Percentiles rank a stretch among this genome's conserved stretches.
Conservation (phyloP, 345 rosid species). For the Pistacia atlantica region DNA sequence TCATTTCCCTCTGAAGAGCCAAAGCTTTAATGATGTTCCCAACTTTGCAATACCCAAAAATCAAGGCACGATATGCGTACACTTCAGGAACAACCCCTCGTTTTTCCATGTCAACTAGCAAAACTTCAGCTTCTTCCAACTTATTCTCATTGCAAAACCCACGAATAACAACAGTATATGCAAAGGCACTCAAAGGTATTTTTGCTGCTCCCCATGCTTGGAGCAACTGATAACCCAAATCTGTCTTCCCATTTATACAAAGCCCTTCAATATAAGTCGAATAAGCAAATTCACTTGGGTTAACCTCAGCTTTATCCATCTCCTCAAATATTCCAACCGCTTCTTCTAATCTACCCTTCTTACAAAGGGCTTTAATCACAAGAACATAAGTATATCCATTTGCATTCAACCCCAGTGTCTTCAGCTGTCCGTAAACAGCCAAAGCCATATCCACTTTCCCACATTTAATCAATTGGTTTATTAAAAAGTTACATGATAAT, state of each 20-base stretch:
- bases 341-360: conserved; percentile 50
- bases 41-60: conserved; percentile 47
- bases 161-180: conserved; percentile 46
- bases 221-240: conserved; percentile 45
- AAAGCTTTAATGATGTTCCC: conserved; percentile 50
- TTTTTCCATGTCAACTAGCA: conserved; percentile 50
- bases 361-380: conserved; percentile 66
- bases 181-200: conserved; percentile 38
- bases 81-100: conserved; percentile 49
- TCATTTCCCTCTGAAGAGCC: conserved; percentile 46
- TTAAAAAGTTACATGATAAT: conserved; percentile 56
- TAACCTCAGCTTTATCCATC: conserved; percentile 48
- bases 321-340: conserved; percentile 41
- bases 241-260: conserved; percentile 46
- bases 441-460: conserved; percentile 47
- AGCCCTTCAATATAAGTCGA: conserved; percentile 66
- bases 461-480: conserved; percentile 50
- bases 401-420: conserved; percentile 44
- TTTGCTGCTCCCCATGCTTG: conserved; percentile 23
- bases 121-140: conserved; percentile 50
- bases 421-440: conserved; percentile 49
- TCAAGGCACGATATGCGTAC: conserved; percentile 43
- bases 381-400: conserved; percentile 59
- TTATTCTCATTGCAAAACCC: conserved; percentile 67
- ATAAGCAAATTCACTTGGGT: conserved; percentile 47